These are phyloP conservation scores for Penicillium sp. DNA, from an alignment of 2,329 filamentous ascomycete genomes.

Conservation along the genomic window DNA sequence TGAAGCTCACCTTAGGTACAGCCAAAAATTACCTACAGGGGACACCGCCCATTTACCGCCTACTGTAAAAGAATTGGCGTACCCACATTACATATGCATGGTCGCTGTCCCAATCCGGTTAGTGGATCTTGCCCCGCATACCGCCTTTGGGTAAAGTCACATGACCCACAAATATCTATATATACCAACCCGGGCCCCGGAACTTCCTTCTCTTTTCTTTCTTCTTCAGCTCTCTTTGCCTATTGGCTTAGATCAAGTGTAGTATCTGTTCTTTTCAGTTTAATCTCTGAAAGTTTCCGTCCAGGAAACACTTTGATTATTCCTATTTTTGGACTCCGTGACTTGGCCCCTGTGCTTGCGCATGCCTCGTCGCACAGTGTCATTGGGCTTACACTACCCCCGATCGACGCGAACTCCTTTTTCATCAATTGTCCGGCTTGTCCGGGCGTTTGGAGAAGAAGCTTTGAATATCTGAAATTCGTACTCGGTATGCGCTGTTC, in stretches of 20 bases:
- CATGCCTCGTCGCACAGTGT: conserved; percentile 64
- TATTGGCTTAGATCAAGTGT: conserved; percentile 82
- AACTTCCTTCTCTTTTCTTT: conserved; percentile 41
- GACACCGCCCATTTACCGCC: background rate
- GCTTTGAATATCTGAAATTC: too few species aligned
- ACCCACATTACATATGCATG: rapidly evolving
- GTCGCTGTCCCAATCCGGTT: background rate
- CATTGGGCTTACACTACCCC: conserved; percentile 72
- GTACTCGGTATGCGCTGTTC: too few species aligned
- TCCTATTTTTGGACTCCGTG: conserved; percentile 67
- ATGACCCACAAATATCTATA: background rate
- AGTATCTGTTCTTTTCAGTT: conserved; percentile 98
- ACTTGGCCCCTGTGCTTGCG: conserved; percentile 67
- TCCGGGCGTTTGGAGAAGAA: conserved; percentile 57
- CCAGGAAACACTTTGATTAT: conserved; percentile 73
- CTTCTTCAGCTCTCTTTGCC: conserved; percentile 50
- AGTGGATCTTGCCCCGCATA: background rate
- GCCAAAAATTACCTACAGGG: background rate
- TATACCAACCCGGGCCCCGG: conserved; percentile 4
- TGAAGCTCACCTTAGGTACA: background rate
- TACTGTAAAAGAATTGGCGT: background rate
- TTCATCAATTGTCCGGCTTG: conserved; percentile 58
- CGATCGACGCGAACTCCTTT: conserved; percentile 61
- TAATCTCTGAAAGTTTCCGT: conserved; percentile 82
- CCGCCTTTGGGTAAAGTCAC: background rate